These are phyloP conservation scores for Tagetes patula DNA, from an alignment of 129 eudicot genomes.

Conservation along the genomic window DNA sequence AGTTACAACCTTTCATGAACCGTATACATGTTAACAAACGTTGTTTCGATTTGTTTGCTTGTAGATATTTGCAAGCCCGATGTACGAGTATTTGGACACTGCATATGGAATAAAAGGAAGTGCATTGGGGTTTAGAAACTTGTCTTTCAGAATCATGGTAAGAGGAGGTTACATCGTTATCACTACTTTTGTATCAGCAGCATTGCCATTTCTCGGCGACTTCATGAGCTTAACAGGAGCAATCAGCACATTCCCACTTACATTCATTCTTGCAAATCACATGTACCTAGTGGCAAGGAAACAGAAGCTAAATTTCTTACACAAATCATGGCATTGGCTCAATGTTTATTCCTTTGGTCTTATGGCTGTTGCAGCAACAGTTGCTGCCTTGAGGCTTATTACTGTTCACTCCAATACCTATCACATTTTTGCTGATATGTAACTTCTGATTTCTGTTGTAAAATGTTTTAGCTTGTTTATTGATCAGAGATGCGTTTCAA, in stretches of 20 bases:
- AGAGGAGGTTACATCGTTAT: conserved; percentile 70
- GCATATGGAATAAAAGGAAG: conserved; percentile 64
- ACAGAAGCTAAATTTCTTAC: conserved; percentile 31
- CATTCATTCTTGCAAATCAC: conserved; percentile 95
- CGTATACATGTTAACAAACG: background rate
- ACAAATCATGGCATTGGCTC: conserved; percentile 85
- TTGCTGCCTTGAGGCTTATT: conserved; percentile 83
- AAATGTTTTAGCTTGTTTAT: background rate
- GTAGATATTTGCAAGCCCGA: conserved; percentile 94
- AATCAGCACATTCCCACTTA: conserved; percentile 86
- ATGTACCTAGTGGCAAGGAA: conserved; percentile 79
- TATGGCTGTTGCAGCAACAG: conserved; percentile 66
- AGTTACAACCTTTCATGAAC: background rate
- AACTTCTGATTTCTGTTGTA: conserved; percentile 8
- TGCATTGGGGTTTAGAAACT: conserved; percentile 50
- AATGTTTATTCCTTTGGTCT: conserved; percentile 62
- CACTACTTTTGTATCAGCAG: conserved; percentile 69
- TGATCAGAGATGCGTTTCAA: background rate
- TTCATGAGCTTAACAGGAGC: conserved; percentile 98
- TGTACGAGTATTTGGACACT: conserved; percentile 93
- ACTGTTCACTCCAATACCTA: conserved; percentile 58
- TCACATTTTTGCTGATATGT: conserved; percentile 78
- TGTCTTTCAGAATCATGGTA: conserved; percentile 56
- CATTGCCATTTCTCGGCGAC: conserved; percentile 88
- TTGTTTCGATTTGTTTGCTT: conserved; percentile 11